Evolutionary conservation across 2,329 filamentous ascomycete genomes (phyloP).

Genomic region (Botrytis squamosa): DNA sequence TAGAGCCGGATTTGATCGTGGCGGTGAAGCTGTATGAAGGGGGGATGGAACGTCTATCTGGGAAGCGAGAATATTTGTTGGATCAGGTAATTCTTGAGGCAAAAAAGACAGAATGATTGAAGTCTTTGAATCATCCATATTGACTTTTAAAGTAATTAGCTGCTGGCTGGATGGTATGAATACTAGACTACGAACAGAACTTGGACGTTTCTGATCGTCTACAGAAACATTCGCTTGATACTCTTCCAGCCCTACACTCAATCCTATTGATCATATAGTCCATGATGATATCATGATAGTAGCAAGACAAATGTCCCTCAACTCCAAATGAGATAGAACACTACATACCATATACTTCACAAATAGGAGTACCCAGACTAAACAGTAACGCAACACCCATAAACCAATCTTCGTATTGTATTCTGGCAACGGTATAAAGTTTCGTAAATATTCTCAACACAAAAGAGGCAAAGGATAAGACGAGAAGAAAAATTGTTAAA

Average conservation of each 20-base stretch:
- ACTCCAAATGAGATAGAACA: neutral
- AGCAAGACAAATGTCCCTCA: neutral
- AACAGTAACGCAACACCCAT: too few relatives aligned
- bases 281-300: constrained; percentile 13
- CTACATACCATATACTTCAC: neutral
- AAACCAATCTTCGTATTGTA: too few relatives aligned
- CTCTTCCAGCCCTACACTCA: constrained; percentile 24
- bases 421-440: too few relatives aligned
- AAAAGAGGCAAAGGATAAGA: too few relatives aligned
- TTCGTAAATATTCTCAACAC: too few relatives aligned
- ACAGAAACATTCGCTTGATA: constrained; percentile 21
- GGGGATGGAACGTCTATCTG: too few relatives aligned
- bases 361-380: too few relatives aligned
- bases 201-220: constrained; percentile 7
- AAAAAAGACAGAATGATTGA: constrained; percentile 1
- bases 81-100: constrained; percentile 31
- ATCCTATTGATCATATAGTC: constrained; percentile 6
- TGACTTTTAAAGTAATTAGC: neutral
- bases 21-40: too few relatives aligned
- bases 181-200: neutral
- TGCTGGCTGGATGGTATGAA: neutral
- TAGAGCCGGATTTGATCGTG: too few relatives aligned
- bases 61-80: too few relatives aligned
- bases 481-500: too few relatives aligned
- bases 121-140: constrained; percentile 18